Evolutionary conservation across 2,329 filamentous ascomycete genomes (phyloP).

Genomic region (Ceratocystis cubensis): DNA sequence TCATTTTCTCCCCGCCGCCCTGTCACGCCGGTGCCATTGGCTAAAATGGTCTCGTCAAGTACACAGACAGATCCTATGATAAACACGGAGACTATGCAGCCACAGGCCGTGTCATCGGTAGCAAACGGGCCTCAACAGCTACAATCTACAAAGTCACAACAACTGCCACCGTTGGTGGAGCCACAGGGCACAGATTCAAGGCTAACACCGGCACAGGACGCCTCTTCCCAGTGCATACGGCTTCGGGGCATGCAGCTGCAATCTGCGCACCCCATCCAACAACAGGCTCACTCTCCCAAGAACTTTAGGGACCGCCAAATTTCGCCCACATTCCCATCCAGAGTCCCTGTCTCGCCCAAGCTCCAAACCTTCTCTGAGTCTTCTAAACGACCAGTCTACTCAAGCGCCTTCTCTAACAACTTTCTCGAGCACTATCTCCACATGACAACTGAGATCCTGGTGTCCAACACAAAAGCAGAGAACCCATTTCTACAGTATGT

Average conservation of each 20-base stretch:
- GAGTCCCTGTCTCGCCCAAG: conserved; percentile 14
- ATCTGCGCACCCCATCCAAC: background rate
- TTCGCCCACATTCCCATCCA: background rate
- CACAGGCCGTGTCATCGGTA: background rate
- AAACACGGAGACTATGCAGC: background rate
- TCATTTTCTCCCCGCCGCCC: background rate
- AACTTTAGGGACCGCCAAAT: background rate
- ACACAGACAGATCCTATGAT: conserved; percentile 1
- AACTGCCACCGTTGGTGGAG: background rate
- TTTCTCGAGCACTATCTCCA: conserved; percentile 21
- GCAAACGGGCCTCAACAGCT: background rate
- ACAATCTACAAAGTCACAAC: background rate
- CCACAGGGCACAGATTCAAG: too few relatives aligned
- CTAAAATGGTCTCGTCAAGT: conserved; percentile 4
- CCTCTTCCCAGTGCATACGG: too few relatives aligned
- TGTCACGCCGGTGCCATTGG: background rate
- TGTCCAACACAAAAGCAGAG: conserved; percentile 19
- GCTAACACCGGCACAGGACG: too few relatives aligned
- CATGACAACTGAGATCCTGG: conserved; percentile 19
- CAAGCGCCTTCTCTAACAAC: conserved; percentile 16
- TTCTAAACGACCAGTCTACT: conserved; percentile 14
- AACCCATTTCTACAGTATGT: conserved; percentile 20
- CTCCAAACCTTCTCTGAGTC: conserved; percentile 11
- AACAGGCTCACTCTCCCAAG: background rate
- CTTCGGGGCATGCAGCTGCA: background rate